A percentile compares a stretch with the other conserved stretches of the same genome.
Conservation (phyloP, 345 rosid genomes). For the Linum trigynum region DNA sequence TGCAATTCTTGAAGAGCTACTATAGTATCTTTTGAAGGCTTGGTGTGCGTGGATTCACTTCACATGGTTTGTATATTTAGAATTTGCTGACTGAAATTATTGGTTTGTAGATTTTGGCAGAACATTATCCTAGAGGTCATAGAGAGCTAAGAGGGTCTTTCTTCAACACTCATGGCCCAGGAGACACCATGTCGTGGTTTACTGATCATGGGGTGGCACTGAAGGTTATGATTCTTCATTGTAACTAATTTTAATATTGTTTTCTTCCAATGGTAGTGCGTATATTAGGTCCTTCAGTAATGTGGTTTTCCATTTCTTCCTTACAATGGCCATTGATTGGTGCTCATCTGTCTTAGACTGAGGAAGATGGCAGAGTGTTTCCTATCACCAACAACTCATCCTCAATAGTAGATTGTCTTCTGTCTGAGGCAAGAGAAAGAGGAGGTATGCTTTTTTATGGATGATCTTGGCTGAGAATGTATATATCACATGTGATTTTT, state of each 20-base stretch:
- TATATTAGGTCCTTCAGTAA: neutral
- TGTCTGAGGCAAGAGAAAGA: conserved; percentile 49
- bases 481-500: neutral
- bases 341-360: conserved; percentile 33
- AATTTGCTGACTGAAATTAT: neutral
- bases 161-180: conserved; percentile 65
- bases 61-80: conserved; percentile 5
- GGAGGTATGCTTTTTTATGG: conserved; percentile 42
- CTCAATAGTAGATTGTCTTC: conserved; percentile 67
- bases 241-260: neutral
- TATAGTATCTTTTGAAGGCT: neutral
- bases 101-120: conserved; percentile 56
- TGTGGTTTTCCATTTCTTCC: conserved; percentile 1
- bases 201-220: conserved; percentile 67
- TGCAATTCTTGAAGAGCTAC: neutral
- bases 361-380: conserved; percentile 88
- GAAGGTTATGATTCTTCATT: conserved; percentile 41
- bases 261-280: too few relatives aligned
- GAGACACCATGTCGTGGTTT: conserved; percentile 90
- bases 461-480: neutral
- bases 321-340: conserved; percentile 12
- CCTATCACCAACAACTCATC: conserved; percentile 64
- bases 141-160: conserved; percentile 80
- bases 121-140: conserved; percentile 81
- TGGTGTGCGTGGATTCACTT: neutral